Evolutionary conservation across 2,329 filamentous ascomycete genomes (phyloP), one percentile per base, ranked within the genome.

Genomic region (Atkinsonella texensis): DNA sequence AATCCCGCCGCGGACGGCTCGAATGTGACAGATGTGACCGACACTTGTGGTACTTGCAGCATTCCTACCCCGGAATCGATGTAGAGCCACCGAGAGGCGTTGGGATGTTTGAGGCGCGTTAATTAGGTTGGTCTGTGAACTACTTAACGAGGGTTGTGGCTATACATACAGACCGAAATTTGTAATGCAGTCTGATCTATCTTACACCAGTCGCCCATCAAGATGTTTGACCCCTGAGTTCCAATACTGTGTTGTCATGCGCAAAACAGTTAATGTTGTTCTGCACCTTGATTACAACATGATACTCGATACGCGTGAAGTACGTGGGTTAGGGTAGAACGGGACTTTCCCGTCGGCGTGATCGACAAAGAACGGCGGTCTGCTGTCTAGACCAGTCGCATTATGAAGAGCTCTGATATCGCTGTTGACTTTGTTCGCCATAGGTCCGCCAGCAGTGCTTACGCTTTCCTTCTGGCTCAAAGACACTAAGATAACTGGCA

Each of bases 281-380:
- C 35, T n/a, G 5, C 7, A 39, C 35, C 1, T 4, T 10, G 15
- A 39, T 15, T 39, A 39, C n/a, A 39, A 13, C 35, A 15, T 39
- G 12, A 39, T 15, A 39, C 35, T 39, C 15, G 11, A 15, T 15
- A 10, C 12, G 35, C 3, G 12, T 2, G 15, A 31, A 32, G 7
- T 28, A 7, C 50, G 50, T 15, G 50, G 50, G 20, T 45, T 52
- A 28, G 5, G 32, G 17, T 53, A 55, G 52, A 41, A 55, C 3
- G 51, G 53, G 23, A 54, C 46, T 35, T 49, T 52, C n/a, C 52
- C 49, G 10, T 52, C 46, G 7, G 33, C 41, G 41, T 54, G 54
- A 38, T 55, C 49, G 28, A 55, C 50, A 43, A n/a, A 32, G 20
- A 55, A 55, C 20, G 52, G 54, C 38, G 54, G 54, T 42, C 52